Base-by-base conservation (phyloP, 2,329 filamentous ascomycete species). In the Aspergillus arachidicola region DNA sequence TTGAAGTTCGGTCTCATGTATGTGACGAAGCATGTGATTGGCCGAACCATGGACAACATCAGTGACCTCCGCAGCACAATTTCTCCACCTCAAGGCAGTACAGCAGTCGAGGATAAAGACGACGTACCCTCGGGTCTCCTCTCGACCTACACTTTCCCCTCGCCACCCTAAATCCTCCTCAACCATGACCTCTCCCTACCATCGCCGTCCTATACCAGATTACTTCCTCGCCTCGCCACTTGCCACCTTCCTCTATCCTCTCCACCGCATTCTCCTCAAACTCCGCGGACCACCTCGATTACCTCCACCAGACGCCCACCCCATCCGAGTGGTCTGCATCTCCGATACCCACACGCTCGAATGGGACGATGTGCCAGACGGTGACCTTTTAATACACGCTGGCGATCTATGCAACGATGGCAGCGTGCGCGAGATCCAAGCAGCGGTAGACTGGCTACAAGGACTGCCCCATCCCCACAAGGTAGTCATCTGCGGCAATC, bases 301-400 rank as follows among this genome's bases (percentile, higher is more conserved):
- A 19, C 86, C 89, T 12, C 84, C 87, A 2, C 81, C 81, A 36
- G 80, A 83, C 50, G 68, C 74, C 60, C 81, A 80, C 1, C 80
- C 86, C 7, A 86, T 97, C 73, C 88, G 89, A 64, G 85, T 97
- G 30, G 91, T 97, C 66, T 96, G 92, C 79, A 87, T 97, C 67
- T 94, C 93, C 11, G 94, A 97, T 79, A 97, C 94, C 0, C 94
- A 97, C 79, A 70, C 82, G n/a, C 83, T 96, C 0, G 68, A 76
- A 68, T 77, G 75, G 67, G 48, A 64, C 14, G 70, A 76, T 38
- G 66, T 80, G 3, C 93, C 93, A 0, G 78, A 85, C 11, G 94
- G 93, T 61, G 93, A 97, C 76, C 83, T 97, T 26, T 86, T 98
- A 56, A 91, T 98, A 70, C 94, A 97, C 74, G 91, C 93, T 2